These are phyloP conservation scores for Tuber microsphaerosporum DNA, from an alignment of 495 filamentous ascomycete genomes.

Conservation along the genomic window DNA sequence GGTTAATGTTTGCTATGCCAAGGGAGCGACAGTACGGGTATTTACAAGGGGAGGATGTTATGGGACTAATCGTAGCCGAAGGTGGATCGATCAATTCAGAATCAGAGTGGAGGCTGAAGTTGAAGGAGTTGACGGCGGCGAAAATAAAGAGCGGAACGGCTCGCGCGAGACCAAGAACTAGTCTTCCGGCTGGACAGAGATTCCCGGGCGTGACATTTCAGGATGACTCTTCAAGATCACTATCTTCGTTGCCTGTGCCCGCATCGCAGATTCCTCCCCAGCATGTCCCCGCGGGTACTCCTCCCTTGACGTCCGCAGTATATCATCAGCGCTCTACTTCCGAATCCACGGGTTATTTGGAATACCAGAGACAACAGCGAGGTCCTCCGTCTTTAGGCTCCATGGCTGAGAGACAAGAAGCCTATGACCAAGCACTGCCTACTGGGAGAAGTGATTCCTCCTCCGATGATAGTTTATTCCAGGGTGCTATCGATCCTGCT, in stretches of 20 bases:
- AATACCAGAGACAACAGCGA: slow-evolving; percentile 29
- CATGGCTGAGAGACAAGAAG: slow-evolving; percentile 30
- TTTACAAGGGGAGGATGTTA: slow-evolving; percentile 79
- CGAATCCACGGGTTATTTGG: slow-evolving; percentile 46
- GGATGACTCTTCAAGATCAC: slow-evolving; percentile 54
- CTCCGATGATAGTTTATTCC: slow-evolving; percentile 37
- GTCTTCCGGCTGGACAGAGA: slow-evolving; percentile 49
- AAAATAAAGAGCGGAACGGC: slow-evolving; percentile 44
- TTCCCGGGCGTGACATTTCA: slow-evolving; percentile 50
- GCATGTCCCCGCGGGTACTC: slow-evolving; percentile 37
- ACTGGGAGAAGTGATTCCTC: slow-evolving; percentile 34
- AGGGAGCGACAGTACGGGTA: slow-evolving; percentile 83
- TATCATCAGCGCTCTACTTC: slow-evolving; percentile 53
- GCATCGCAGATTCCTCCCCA: slow-evolving; percentile 37
- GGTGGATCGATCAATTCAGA: slow-evolving; percentile 77
- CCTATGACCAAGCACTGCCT: slow-evolving; percentile 16
- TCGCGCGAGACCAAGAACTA: slow-evolving; percentile 52
- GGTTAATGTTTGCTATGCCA: slow-evolving; percentile 98
- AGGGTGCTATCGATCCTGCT: slow-evolving; percentile 36
- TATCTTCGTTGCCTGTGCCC: slow-evolving; percentile 42
- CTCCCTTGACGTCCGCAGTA: slow-evolving; percentile 43
- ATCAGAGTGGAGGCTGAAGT: slow-evolving; percentile 75
- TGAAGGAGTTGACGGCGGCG: slow-evolving; percentile 85
- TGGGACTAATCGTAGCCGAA: slow-evolving; percentile 64
- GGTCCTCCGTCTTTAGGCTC: slow-evolving; percentile 28